Evolutionary conservation across 306 rosid genomes (phyloP), one percentile per base, ranked within the genome.

Genomic region (Canavalia ensiformis): DNA sequence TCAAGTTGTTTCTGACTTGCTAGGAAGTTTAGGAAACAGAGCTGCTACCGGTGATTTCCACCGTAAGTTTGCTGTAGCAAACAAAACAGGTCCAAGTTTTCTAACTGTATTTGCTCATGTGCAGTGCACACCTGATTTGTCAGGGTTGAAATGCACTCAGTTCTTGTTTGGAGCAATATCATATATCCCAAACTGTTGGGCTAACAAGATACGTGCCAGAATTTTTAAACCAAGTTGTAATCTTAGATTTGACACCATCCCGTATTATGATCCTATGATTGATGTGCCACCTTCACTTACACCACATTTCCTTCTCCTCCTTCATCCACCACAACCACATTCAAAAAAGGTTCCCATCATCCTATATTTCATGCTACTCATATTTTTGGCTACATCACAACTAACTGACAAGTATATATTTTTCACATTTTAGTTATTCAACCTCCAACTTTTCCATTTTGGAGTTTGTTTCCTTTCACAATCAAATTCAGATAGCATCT

Each of bases 61-160:
- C 1, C 68, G 4, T 8, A 87, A 84, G 75, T 87, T n/a, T 71
- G 83, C 80, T 4, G 66, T 7, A 11, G 75, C 9, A 0, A 45
- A 42, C 2, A 39, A 33, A 5, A 54, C 18, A 3, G 81, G n/a
- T 13, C 28, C 57, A 0, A 18, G n/a, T 10, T 31, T 34, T 70
- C 46, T 62, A 5, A 55, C 31, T 1, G 0, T 72, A 37, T 72
- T 34, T 47, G 90, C 70, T 44, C 3, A 44, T 0, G 60, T 51
- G 29, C 85, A 81, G 25, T 81, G 85, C 59, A 81, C 85, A 2
- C 85, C 85, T 5, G 81, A 74, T 56, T 74, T 81, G 31, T 45
- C 85, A 2, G 28, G 10, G 10, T 4, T 6, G 7, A 5, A 81
- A 0, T 81, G 85, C 33, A 29, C 2, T 37, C 2, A 4, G 1